A percentile compares a stretch with the other conserved stretches of the same genome.
phyloP scores from a whole-genome alignment of 768 basidiomycete species.

The Kwoniella bestiolae region DNA sequence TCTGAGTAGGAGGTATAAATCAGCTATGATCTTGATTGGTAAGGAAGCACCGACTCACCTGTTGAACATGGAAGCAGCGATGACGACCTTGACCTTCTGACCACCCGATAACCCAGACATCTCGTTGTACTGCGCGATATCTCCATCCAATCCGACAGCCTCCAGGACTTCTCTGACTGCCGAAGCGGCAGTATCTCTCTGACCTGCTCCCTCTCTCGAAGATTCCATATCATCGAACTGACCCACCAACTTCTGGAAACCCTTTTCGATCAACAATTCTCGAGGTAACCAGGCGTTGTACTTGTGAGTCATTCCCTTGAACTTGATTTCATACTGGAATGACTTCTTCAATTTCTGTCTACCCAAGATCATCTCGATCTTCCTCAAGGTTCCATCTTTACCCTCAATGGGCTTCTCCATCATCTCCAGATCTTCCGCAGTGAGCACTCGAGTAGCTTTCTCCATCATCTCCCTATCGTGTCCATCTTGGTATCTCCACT shows the following conservation, averaged over 20 bases:
- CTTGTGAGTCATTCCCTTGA: constrained; percentile 58
- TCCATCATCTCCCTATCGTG: constrained; percentile 93
- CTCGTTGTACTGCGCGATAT: constrained; percentile 98
- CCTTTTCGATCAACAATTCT: constrained; percentile 80
- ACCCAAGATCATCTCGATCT: constrained; percentile 79
- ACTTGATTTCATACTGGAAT: constrained; percentile 80
- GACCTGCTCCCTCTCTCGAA: constrained; percentile 90
- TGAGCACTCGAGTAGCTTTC: constrained; percentile 86
- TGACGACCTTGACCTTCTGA: constrained; percentile 86
- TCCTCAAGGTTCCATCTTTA: constrained; percentile 85
- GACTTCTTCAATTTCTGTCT: constrained; percentile 97
- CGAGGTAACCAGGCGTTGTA: constrained; percentile 91
- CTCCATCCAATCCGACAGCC: constrained; percentile 93
- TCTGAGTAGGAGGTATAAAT: too few relatives aligned
- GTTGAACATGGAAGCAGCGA: constrained; percentile 92
- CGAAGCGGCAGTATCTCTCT: constrained; percentile 78
- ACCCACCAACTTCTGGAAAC: constrained; percentile 84
- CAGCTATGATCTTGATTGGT: too few relatives aligned
- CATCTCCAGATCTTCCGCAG: constrained; percentile 77
- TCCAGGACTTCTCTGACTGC: constrained; percentile 89
- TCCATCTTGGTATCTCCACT: constrained; percentile 99
- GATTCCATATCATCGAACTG: constrained; percentile 97
- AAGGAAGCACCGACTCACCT: too few relatives aligned
- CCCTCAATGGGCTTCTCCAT: constrained; percentile 88
- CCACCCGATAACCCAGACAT: constrained; percentile 92